Evolutionary conservation across 73 alveolate species (phyloP).

Genomic region (Paramecium tetraurelia): DNA sequence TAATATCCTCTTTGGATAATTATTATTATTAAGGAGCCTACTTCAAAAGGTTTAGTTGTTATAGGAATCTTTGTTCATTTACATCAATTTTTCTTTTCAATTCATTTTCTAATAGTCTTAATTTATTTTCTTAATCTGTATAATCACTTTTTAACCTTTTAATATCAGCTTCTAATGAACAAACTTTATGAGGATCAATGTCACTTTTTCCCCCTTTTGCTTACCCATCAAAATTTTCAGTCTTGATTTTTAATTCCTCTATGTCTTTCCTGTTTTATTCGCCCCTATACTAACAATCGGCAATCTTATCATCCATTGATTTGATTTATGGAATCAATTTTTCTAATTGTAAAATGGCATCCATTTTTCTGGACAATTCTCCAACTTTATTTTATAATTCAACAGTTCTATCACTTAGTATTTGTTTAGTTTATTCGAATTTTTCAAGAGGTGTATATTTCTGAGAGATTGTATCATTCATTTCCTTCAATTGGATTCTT

Average conservation of each 20-base stretch:
- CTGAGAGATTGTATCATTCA: background rate
- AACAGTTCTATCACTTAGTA: slow-evolving; percentile 24
- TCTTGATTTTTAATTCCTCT: slow-evolving; percentile 9
- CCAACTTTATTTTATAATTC: slow-evolving; percentile 5
- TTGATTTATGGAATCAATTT: slow-evolving; percentile 21
- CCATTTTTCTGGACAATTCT: slow-evolving; percentile 6
- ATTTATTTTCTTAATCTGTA: slow-evolving; percentile 3
- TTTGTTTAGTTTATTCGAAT: background rate
- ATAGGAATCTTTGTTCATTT: slow-evolving; percentile 18
- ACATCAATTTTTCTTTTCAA: slow-evolving; percentile 44
- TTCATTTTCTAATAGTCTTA: slow-evolving; percentile 30
- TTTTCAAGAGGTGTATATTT: slow-evolving; percentile 15
- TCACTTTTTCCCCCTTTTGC: background rate
- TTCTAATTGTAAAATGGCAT: background rate
- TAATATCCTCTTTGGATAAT: background rate
- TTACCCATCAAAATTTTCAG: background rate
- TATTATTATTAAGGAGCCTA: background rate
- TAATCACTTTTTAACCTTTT: slow-evolving; percentile 17
- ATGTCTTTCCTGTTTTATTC: slow-evolving; percentile 33
- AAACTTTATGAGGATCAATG: slow-evolving; percentile 40
- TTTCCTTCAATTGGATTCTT: slow-evolving; percentile 1
- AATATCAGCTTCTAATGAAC: slow-evolving; percentile 27
- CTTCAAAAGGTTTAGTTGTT: background rate
- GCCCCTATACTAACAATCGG: slow-evolving; percentile 13
- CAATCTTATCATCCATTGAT: background rate